Evolutionary conservation across 208 protist species (phyloP), one percentile per base, ranked within the genome.

Genomic region (Crithidia mellificae): DNA sequence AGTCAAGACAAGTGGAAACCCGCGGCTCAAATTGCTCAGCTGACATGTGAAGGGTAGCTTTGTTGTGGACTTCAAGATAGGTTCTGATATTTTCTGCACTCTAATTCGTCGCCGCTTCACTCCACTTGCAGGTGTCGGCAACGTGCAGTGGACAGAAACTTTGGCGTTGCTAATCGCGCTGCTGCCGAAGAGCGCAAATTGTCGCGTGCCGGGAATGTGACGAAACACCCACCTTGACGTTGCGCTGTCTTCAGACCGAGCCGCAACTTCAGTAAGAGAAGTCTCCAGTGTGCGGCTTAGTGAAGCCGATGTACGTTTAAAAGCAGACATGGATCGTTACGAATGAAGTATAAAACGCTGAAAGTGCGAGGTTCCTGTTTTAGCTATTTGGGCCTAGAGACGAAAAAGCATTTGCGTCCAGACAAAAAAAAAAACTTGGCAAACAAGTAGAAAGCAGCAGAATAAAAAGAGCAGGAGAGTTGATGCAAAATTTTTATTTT

Each of bases 11-110:
- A 78, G 72, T 5, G 76, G 71, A 38, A 75, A 80, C 0, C 54
- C 56, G 11, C 63, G 74, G 27, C 62, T 62, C 0, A 68, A 29
- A 15, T 83, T 76, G 51, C 74, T 77, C 5, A 87, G 54, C 20
- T 65, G 34, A 29, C 70, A 84, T 15, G 67, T 57, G 55, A 81
- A 87, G 2, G 68, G 65, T 5, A 73, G n/a, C 22, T 12, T 12
- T 47, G 43, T 0, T 19, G 15, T 2, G 14, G 0, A 0, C 15
- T 24, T 1, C 12, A 29, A 6, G 19, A 24, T 4, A n/a, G n/a
- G n/a, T n/a, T n/a, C n/a, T n/a, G n/a, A n/a, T n/a, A n/a, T n/a
- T n/a, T n/a, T n/a, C n/a, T n/a, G 9, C 22, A 32, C 34, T 44
- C 12, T 2, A 44, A 3, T 25, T 15, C 22, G 47, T 53, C 39